phyloP scores from a whole-genome alignment of 1,284 basidiomycete species.

The Schizophyllum amplum region DNA sequence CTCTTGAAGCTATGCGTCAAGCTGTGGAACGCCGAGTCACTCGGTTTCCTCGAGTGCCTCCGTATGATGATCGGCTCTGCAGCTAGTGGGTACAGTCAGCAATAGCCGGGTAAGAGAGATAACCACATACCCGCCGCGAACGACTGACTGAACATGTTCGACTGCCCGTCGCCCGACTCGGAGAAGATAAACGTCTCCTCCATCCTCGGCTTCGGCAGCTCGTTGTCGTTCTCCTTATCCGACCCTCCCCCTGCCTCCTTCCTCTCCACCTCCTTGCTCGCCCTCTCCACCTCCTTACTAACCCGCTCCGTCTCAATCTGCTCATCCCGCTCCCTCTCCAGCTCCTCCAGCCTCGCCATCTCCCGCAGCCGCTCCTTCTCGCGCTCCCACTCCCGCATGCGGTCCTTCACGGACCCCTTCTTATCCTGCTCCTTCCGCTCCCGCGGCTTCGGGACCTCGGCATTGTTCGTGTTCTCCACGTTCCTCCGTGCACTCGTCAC shows the following conservation, averaged over 20 bases:
- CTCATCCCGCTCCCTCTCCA: conserved; percentile 38
- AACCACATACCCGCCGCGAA: not conserved
- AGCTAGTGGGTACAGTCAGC: not conserved
- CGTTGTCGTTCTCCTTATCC: conserved; percentile 16
- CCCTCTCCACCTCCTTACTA: conserved; percentile 24
- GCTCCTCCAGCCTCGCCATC: conserved; percentile 42
- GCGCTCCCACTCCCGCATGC: conserved; percentile 51
- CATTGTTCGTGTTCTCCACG: not conserved
- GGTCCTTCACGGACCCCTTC: conserved; percentile 35
- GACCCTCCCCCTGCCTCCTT: conserved; percentile 19
- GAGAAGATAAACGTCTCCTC: not conserved
- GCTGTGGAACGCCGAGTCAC: conserved; percentile 13
- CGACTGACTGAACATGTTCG: conserved; percentile 5
- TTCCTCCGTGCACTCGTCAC: conserved; percentile 3
- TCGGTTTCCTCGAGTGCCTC: not conserved
- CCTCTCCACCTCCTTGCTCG: conserved; percentile 25
- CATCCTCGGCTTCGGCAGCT: conserved; percentile 10
- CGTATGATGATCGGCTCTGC: conserved; percentile 6
- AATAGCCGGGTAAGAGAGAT: not conserved
- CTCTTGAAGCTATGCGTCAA: conserved; percentile 62
- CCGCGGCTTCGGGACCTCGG: not conserved
- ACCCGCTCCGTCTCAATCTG: conserved; percentile 26
- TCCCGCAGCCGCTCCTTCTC: conserved; percentile 48
- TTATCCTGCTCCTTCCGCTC: conserved; percentile 17
- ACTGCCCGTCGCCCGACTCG: conserved; percentile 11